Conservation (phyloP, 441 rosid species). For the Breynia disticha region DNA sequence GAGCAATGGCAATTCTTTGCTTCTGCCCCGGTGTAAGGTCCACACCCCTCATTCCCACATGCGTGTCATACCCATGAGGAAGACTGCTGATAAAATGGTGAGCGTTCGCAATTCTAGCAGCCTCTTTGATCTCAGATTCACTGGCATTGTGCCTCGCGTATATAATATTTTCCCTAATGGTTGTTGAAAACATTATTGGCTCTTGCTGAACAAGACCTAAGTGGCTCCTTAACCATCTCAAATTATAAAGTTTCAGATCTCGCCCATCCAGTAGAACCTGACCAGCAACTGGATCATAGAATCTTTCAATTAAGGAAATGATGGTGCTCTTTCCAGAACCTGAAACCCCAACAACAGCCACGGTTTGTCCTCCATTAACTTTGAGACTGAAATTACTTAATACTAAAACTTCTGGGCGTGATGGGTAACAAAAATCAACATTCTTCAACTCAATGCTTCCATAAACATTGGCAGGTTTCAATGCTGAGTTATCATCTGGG, state of each 20-base stretch:
- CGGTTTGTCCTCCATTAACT: conserved; percentile 87
- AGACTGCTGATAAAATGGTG: conserved; percentile 97
- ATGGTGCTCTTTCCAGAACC: conserved; percentile 99
- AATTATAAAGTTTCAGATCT: conserved; percentile 74
- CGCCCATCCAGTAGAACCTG: conserved; percentile 87
- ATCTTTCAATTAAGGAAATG: conserved; percentile 86
- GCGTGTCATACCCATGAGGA: conserved; percentile 96
- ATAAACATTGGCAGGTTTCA: conserved; percentile 90
- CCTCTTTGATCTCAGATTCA: conserved; percentile 95
- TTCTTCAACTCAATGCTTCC: conserved; percentile 95
- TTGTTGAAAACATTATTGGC: conserved; percentile 89
- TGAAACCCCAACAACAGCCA: conserved; percentile 94
- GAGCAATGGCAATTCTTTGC: conserved; percentile 90
- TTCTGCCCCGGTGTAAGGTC: conserved; percentile 95
- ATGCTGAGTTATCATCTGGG: conserved; percentile 85
- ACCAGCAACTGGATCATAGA: conserved; percentile 97
- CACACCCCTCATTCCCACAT: conserved; percentile 93
- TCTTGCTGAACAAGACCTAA: conserved; percentile 94
- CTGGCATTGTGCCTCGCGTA: conserved; percentile 97
- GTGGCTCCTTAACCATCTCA: conserved; percentile 91
- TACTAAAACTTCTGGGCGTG: conserved; percentile 83
- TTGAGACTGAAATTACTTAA: conserved; percentile 95
- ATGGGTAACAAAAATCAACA: conserved; percentile 90
- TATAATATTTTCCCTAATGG: conserved; percentile 84
- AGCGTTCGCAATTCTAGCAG: conserved; percentile 97